Percentiles rank a stretch among this genome's conserved stretches.
Conservation (phyloP, 1,139 yeast genomes). For the Pichia cactophila region DNA sequence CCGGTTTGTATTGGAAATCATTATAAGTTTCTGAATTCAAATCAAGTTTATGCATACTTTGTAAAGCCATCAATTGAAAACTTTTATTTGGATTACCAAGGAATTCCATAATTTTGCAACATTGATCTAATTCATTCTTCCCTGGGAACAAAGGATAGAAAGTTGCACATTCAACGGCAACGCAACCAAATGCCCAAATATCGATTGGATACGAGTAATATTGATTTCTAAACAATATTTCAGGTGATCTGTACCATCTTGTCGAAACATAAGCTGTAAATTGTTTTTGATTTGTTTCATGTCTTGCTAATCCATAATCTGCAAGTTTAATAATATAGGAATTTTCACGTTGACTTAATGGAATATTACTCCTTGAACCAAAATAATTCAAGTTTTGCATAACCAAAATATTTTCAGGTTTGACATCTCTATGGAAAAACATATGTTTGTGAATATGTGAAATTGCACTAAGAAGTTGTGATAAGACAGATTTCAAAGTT, state of each 20-base stretch:
- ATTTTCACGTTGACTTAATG: conserved; percentile 34
- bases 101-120: conserved; percentile 53
- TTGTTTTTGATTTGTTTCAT: conserved; percentile 42
- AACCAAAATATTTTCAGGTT: conserved; percentile 70
- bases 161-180: conserved; percentile 73
- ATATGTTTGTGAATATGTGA: conserved; percentile 71
- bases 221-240: conserved; percentile 63
- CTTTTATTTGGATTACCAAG: conserved; percentile 57
- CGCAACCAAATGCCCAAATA: conserved; percentile 91
- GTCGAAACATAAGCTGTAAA: conserved; percentile 85
- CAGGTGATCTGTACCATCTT: conserved; percentile 96
- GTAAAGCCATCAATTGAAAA: conserved; percentile 3
- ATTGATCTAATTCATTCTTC: conserved; percentile 66
- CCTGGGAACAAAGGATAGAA: conserved; percentile 84
- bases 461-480: conserved; percentile 69
- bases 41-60: conserved; percentile 11
- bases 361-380: conserved; percentile 36
- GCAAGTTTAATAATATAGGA: conserved; percentile 72
- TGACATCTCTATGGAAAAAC: conserved; percentile 84
- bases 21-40: background rate
- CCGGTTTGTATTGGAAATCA: background rate
- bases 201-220: conserved; percentile 73
- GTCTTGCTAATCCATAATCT: conserved; percentile 86
- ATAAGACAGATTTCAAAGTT: conserved; percentile 57
- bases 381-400: conserved; percentile 49